Base-by-base conservation (phyloP, 805 yeast genomes). In the Kluyveromyces starmeri region DNA sequence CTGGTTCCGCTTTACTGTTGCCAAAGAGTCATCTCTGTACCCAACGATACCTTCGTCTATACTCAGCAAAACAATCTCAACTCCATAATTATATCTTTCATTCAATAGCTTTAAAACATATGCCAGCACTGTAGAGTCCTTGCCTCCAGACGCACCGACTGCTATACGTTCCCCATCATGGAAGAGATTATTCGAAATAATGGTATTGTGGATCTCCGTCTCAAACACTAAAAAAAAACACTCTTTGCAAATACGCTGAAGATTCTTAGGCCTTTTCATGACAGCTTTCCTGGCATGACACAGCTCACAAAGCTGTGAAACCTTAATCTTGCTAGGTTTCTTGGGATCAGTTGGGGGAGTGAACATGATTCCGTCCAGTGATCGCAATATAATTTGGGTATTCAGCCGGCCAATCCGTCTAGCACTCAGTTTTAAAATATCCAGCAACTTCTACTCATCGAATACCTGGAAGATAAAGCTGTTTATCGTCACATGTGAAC, bases 131-230 rank as follows among this genome's bases (percentile, higher is more conserved):
- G 99, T 92, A 4, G 96, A 84, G 56, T 92, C 99, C 50, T 92
- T 92, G 35, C 99, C 99, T 17, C 99, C 99, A 1, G 96, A 84
- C 0, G 99, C 99, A 12, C 99, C 99, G 16, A 92, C 88, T 12
- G 97, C 98, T 2, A 92, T 88, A 18, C 64, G 70, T 51, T 92
- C 98, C 11, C 97, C 97, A 0, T 62, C 67, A 16, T 73, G 56
- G 49, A 92, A 92, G 31, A 92, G 68, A 1, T 73, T 65, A 35
- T 80, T 78, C 22, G 71, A 64, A 10, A 68, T 64, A 29, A 92
- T 89, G 2, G 98, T 89, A 47, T 85, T 73, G 63, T 92, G 98
- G 43, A 92, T 83, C 55, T 92, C 99, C 0, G 94, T 83, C 61
- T 92, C 99, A 59, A 92, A 92, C 2, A 86, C 94, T 40, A 73